A percentile compares a stretch with the other conserved stretches of the same genome.
Conservation (phyloP, 805 yeast genomes). For the Wickerhamomyces sydowiorum region DNA sequence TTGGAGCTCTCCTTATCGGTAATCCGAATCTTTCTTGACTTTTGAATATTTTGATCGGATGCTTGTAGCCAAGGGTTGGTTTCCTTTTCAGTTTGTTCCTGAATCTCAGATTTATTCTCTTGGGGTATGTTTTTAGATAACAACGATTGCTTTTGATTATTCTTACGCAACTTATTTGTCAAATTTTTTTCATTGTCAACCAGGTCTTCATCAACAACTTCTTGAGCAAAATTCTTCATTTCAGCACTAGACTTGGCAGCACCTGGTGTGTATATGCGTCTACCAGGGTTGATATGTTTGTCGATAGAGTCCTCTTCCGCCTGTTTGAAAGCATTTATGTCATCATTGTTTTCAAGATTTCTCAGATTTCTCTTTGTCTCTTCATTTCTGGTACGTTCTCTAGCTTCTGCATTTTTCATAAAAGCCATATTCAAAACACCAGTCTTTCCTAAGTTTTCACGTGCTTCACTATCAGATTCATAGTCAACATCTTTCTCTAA, state of each 20-base stretch:
- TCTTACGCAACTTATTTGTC: slow-evolving; percentile 31
- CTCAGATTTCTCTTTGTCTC: slow-evolving; percentile 46
- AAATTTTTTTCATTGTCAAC: slow-evolving; percentile 46
- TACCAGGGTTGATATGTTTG: slow-evolving; percentile 59
- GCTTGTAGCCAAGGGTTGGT: slow-evolving; percentile 49
- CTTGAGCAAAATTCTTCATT: slow-evolving; percentile 29
- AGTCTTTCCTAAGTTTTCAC: slow-evolving; percentile 59
- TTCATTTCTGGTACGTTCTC: slow-evolving; percentile 53
- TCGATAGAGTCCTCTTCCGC: slow-evolving; percentile 39
- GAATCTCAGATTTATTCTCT: slow-evolving; percentile 5
- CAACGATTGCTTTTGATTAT: slow-evolving; percentile 9
- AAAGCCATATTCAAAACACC: slow-evolving; percentile 94
- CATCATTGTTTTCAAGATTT: slow-evolving; percentile 42
- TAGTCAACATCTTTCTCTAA: slow-evolving; percentile 44
- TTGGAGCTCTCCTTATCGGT: slow-evolving; percentile 46
- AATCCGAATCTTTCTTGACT: slow-evolving; percentile 40
- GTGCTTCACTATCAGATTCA: slow-evolving; percentile 27
- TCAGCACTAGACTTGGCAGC: slow-evolving; percentile 23
- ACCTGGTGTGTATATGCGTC: slow-evolving; percentile 72
- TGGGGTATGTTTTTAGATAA: slow-evolving; percentile 2
- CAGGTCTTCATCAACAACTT: slow-evolving; percentile 37
- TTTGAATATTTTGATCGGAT: slow-evolving; percentile 24
- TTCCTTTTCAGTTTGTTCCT: slow-evolving; percentile 10
- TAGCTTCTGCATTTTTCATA: slow-evolving; percentile 84
- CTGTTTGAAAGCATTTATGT: slow-evolving; percentile 31